These are phyloP conservation scores for Jacaranda mimosifolia DNA, from an alignment of 257 asterid genomes.

Conservation along the genomic window DNA sequence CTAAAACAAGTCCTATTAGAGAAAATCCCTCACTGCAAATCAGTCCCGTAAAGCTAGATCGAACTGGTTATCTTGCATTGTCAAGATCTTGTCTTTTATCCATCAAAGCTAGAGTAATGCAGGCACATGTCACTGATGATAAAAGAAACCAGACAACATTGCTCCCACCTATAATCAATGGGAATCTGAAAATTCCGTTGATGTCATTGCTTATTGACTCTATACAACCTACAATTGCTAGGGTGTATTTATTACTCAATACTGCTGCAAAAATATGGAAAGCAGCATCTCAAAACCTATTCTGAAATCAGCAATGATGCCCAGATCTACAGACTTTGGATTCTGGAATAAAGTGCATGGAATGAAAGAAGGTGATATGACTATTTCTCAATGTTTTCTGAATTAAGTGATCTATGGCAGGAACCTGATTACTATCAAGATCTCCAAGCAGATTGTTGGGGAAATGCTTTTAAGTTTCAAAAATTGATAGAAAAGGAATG, in stretches of 20 bases:
- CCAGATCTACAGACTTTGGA: no score
- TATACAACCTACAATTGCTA: not conserved
- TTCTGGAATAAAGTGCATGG: no score
- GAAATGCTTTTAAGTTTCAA: not conserved
- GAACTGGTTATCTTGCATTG: no score
- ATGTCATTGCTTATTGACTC: not conserved
- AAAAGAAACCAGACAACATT: no score
- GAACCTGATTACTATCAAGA: not conserved
- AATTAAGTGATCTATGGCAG: not conserved
- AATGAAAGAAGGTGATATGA: no score
- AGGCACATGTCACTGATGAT: no score
- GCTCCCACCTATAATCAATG: not conserved
- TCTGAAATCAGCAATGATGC: no score
- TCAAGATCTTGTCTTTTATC: no score
- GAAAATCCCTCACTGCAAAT: no score
- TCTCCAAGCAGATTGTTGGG: not conserved
- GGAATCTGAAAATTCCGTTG: not conserved
- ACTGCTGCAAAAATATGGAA: not conserved
- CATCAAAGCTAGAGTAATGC: no score
- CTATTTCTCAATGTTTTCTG: not conserved
- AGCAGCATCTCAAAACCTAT: not conserved
- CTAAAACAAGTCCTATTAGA: no score
- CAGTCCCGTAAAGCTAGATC: no score
- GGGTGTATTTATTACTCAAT: not conserved
- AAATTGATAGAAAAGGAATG: not conserved